These are phyloP conservation scores for Gossypium aridum DNA, from an alignment of 441 rosid genomes.

Conservation along the genomic window DNA sequence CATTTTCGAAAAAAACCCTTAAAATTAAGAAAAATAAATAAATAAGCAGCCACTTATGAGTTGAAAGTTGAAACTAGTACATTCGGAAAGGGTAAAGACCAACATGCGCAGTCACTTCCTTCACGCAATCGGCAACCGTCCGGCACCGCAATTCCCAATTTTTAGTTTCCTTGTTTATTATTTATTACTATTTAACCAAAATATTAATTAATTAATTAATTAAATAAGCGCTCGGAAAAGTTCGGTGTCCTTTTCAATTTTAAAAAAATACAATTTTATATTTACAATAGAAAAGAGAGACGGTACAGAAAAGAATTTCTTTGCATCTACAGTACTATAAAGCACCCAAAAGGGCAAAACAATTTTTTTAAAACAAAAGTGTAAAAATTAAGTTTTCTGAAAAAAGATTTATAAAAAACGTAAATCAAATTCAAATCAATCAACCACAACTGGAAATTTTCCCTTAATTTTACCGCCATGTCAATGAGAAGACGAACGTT, in stretches of 20 bases:
- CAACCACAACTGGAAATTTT: background rate
- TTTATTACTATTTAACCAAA: background rate
- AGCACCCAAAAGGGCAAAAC: background rate
- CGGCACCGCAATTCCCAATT: background rate
- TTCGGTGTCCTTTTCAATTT: background rate
- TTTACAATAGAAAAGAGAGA: background rate
- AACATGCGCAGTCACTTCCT: background rate
- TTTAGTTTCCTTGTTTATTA: background rate
- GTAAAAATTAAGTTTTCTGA: background rate
- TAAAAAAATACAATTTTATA: background rate
- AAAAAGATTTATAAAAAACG: background rate
- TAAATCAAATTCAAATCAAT: background rate
- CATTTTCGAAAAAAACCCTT: background rate
- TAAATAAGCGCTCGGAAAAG: background rate
- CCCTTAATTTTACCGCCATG: slow-evolving; percentile 36
- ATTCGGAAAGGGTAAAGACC: background rate
- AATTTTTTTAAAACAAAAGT: background rate
- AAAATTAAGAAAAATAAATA: background rate
- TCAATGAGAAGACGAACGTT: slow-evolving; percentile 70
- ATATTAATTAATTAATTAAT: background rate
- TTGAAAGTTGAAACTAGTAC: background rate
- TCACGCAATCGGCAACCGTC: background rate
- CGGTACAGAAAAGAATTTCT: background rate
- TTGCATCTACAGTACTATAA: background rate
- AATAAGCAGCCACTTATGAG: background rate